Evolutionary conservation across 1,284 basidiomycete genomes (phyloP).

Genomic region (Ganoderma boninense): DNA sequence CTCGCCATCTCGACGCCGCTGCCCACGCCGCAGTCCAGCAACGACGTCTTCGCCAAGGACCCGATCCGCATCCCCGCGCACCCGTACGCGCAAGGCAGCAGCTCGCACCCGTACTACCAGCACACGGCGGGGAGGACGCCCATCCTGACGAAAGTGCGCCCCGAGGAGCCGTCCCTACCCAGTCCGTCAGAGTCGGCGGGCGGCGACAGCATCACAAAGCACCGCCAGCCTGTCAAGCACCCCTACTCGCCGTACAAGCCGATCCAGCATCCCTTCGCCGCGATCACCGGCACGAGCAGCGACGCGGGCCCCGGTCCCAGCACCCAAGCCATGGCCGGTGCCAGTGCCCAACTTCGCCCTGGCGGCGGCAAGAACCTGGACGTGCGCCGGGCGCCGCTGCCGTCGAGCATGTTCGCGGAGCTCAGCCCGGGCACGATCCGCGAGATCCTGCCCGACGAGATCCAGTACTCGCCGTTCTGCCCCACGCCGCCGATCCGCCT

Average conservation of each 20-base stretch:
- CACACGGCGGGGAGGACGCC: conserved; percentile 23
- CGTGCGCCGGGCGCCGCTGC: conserved; percentile 44
- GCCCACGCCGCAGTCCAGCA: conserved; percentile 37
- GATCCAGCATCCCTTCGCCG: conserved; percentile 45
- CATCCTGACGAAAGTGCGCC: conserved; percentile 14
- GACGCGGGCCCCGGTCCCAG: conserved; percentile 9
- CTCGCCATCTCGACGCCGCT: conserved; percentile 74
- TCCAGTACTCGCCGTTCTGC: conserved; percentile 61
- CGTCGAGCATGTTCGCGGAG: conserved; percentile 63
- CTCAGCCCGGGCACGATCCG: conserved; percentile 56
- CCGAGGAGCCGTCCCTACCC: conserved; percentile 9
- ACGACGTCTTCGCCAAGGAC: conserved; percentile 42
- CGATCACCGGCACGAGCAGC: conserved; percentile 20
- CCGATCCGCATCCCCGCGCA: conserved; percentile 56
- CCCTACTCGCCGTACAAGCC: conserved; percentile 53
- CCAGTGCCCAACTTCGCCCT: not conserved
- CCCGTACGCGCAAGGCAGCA: conserved; percentile 62
- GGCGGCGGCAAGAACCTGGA: conserved; percentile 29
- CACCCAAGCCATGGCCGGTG: not conserved
- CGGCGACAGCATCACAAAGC: conserved; percentile 52
- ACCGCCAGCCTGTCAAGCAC: conserved; percentile 54
- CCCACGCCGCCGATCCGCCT: conserved; percentile 29
- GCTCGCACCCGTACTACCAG: conserved; percentile 40
- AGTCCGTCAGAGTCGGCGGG: conserved; percentile 21
- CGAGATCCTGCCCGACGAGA: conserved; percentile 58